These are phyloP conservation scores for Sphagnum tenellum DNA, from an alignment of 225 moss, liverwort and hornwort species.

Conservation along the genomic window DNA sequence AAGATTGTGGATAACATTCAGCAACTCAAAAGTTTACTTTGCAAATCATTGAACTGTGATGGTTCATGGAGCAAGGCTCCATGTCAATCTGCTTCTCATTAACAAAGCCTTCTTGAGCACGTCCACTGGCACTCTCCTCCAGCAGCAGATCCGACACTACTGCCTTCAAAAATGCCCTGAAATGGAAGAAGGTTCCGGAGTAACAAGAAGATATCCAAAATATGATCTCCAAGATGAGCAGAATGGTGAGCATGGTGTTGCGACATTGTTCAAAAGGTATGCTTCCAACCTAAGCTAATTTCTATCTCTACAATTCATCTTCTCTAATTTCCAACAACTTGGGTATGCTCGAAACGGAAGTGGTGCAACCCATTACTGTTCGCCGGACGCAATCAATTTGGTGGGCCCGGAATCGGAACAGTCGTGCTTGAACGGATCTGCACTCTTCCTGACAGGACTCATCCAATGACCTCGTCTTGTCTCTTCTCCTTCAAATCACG, in stretches of 20 bases:
- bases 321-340: no score
- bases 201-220: no score
- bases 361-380: no score
- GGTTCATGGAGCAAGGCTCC: slow-evolving; percentile 58
- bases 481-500: no score
- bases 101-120: slow-evolving; percentile 75
- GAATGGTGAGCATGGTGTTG: slow-evolving; percentile 49
- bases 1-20: slow-evolving; percentile 55
- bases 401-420: no score
- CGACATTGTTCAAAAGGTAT: slow-evolving; percentile 50
- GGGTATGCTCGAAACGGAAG: no score
- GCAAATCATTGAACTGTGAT: slow-evolving; percentile 69
- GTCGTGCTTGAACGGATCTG: no score
- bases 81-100: slow-evolving; percentile 76
- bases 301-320: no score
- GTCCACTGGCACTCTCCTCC: slow-evolving; percentile 75
- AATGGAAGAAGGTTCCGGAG: no score
- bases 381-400: no score
- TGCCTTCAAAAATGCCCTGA: slow-evolving; percentile 46
- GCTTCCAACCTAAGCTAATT: slow-evolving; percentile 34
- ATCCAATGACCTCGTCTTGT: no score
- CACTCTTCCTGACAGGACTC: no score
- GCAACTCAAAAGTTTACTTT: slow-evolving; percentile 67
- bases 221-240: slow-evolving; percentile 32
- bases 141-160: slow-evolving; percentile 42